Evolutionary conservation across 306 rosid species (phyloP), one percentile per base, ranked within the genome.

Genomic region (Boehmeria nivea): DNA sequence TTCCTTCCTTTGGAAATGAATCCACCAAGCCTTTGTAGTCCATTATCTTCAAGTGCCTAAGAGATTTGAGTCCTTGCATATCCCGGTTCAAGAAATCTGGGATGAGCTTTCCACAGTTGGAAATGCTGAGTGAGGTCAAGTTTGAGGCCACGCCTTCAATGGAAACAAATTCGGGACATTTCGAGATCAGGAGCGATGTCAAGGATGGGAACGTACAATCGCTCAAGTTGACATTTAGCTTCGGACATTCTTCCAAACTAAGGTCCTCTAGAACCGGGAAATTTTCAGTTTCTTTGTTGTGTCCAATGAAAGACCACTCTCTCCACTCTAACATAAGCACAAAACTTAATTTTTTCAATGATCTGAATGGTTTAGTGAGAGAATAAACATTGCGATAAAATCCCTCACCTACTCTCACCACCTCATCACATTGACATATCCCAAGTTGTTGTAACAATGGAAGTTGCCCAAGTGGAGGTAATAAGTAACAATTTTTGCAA

Each of bases 401-500:
- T 10, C 12, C 51, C 18, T 7, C 28, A 15, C 46, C 36, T 4
- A 58, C 9, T 7, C 2, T 21, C 37, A 24, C 23, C 0, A 58
- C 23, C 26, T 6, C 6, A 8, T 17, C 37, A 13, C 3, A 27
- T 14, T 4, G 0, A 4, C 10, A n/a, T 23, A 61, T 43, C 6
- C 19, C 3, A 12, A 66, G 42, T 10, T 34, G 4, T 17, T 51
- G 54, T 3, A 72, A 59, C 19, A 43, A 20, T n/a, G 60, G 67
- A 21, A 74, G 64, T 42, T 23, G 51, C 8, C 53, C 74, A 10
- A 74, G 34, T 13, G 54, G 15, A 2, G 68, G 71, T 59, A 2
- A 0, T 2, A 14, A 0, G 2, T 1, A 9, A 11, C 52, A 59
- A 17, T n/a, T 8, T n/a, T 17, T 28, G 6, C 64, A 59, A 2